Evolutionary conservation across 495 filamentous ascomycete genomes (phyloP).

Genomic region (Aspergillus coremiiformis): DNA sequence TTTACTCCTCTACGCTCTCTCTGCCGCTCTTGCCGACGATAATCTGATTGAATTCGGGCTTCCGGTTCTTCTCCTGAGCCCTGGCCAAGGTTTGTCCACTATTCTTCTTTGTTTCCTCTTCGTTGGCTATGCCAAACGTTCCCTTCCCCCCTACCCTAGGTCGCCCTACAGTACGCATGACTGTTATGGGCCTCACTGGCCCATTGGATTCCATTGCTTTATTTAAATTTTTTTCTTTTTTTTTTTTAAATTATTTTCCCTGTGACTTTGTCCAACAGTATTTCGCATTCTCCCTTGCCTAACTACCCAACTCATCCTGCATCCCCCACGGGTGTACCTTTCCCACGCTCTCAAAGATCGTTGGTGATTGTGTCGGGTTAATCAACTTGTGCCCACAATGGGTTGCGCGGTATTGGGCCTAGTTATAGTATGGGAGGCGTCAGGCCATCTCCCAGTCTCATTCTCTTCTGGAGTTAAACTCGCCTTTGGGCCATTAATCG

Average conservation of each 20-base stretch:
- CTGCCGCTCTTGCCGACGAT: background rate
- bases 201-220: background rate
- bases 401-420: constrained; percentile 5
- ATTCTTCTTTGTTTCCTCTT: background rate
- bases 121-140: background rate
- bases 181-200: background rate
- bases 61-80: background rate
- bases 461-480: background rate
- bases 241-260: constrained; percentile 6
- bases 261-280: background rate
- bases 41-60: background rate
- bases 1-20: background rate
- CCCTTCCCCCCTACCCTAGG: background rate
- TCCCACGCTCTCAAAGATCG: constrained; percentile 7
- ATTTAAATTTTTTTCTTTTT: too few relatives aligned
- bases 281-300: constrained; percentile 2
- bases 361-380: background rate
- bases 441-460: background rate
- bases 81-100: background rate
- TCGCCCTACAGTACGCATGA: background rate
- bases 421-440: constrained; percentile 1
- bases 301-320: constrained; percentile 1
- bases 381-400: constrained; percentile 4
- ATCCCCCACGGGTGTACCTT: constrained; percentile 8
- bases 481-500: background rate